Base-by-base conservation (phyloP, 805 yeast species). In the Grigorovia humatica region DNA sequence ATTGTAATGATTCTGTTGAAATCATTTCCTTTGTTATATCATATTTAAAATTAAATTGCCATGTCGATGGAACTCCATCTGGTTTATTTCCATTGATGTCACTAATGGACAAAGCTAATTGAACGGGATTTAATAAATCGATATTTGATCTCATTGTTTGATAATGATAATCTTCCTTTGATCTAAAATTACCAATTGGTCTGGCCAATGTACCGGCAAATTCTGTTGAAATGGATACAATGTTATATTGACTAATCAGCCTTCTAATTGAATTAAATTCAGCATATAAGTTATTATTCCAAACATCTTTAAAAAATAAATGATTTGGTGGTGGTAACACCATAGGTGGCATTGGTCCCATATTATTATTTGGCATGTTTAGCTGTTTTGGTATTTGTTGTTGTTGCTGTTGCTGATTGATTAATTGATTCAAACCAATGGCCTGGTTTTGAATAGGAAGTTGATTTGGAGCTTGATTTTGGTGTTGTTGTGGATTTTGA, bases 181-280 rank as follows among this genome's bases (percentile, higher is more conserved):
- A 82, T 60, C 88, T 81, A 70, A 93, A 93, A 18, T 87, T 81
- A 18, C 99, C 99, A 54, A 93, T 86, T 15, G 99, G 99, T 60
- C 99, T 79, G 2, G 96, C 96, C 29, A 91, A 84, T 20, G 95
- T 87, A 0, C 99, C 99, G 0, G 96, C 96, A 64, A 93, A 89
- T 67, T 93, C 98, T 47, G 95, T 89, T 59, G 89, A 90, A 53
- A 89, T 78, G 2, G 87, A 77, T 27, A 85, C 77, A 57, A 75
- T 73, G 51, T 81, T 77, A 59, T 77, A 82, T 41, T 61, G 64
- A 53, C 76, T 77, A 44, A 82, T 73, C 32, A 84, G 72, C 49
- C 76, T 75, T 55, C 89, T 74, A 48, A 85, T 77, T 12, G 76
- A 68, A 53, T 75, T 77, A 67, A 85, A 80, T 61, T 85, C 93